phyloP scores from a whole-genome alignment of 345 rosid species.

The Nephelium lappaceum region DNA sequence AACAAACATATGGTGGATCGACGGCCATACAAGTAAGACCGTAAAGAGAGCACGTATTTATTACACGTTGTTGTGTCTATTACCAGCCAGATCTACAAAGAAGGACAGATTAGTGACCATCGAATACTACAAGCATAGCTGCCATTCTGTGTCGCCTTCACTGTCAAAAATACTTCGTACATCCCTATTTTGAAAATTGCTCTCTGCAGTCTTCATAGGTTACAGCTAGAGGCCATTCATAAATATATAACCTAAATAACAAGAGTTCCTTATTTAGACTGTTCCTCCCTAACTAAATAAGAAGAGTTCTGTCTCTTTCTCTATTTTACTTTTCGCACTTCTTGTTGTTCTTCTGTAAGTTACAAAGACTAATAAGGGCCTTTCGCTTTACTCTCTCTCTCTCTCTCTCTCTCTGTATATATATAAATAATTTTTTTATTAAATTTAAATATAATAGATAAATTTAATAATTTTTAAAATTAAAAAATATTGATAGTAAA shows the following conservation, averaged over 20 bases:
- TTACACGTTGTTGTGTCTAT: not conserved
- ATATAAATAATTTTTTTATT: too few relatives aligned
- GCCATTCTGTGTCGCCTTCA: not conserved
- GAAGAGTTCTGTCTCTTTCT: not conserved
- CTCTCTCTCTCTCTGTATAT: too few relatives aligned
- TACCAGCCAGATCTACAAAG: not conserved
- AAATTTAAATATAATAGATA: too few relatives aligned
- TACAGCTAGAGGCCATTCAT: not conserved
- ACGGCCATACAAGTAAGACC: not conserved
- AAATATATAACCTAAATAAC: not conserved
- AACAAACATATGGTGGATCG: not conserved
- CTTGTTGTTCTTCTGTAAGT: too few relatives aligned
- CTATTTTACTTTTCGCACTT: not conserved
- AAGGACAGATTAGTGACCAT: not conserved
- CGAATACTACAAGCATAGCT: not conserved
- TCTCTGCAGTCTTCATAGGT: not conserved
- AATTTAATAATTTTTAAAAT: too few relatives aligned
- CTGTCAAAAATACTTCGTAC: not conserved
- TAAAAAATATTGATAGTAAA: too few relatives aligned
- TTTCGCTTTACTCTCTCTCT: too few relatives aligned
- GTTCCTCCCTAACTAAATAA: too few relatives aligned
- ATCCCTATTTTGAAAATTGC: not conserved
- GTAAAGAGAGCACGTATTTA: too few relatives aligned
- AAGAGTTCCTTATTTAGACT: too few relatives aligned
- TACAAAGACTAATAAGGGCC: too few relatives aligned